A percentile compares a stretch with the other conserved stretches of the same genome.
Conservation (phyloP, 2,329 filamentous ascomycete genomes). For the Chaetomiaceae sp. region DNA sequence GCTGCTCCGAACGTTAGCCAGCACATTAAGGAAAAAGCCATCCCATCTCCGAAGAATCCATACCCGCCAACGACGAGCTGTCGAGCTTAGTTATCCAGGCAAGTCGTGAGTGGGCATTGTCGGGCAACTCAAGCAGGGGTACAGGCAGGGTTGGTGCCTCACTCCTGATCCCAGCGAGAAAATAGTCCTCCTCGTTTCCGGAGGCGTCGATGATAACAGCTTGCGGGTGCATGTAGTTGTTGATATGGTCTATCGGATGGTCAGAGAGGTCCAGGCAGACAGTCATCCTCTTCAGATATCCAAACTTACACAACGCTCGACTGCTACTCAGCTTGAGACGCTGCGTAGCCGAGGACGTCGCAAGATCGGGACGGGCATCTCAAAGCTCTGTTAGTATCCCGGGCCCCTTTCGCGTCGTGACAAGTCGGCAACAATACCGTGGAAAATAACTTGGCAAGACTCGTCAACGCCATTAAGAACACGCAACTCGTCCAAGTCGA, state of each 20-base stretch:
- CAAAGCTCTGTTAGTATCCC: too few relatives aligned
- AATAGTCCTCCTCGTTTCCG: conserved; percentile 59
- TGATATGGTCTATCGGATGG: conserved; percentile 52
- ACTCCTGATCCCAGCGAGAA: conserved; percentile 53
- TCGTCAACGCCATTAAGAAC: conserved; percentile 73
- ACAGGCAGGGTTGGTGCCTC: conserved; percentile 46
- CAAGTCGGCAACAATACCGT: conserved; percentile 40
- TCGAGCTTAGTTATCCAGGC: conserved; percentile 77
- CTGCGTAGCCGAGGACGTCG: conserved; percentile 60
- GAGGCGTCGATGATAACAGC: conserved; percentile 67
- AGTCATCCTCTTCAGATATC: too few relatives aligned
- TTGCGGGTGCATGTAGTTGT: conserved; percentile 69
- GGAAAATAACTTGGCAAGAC: conserved; percentile 58
- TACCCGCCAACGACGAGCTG: conserved; percentile 61
- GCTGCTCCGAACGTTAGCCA: conserved; percentile 37
- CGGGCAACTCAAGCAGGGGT: conserved; percentile 71
- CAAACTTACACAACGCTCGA: conserved; percentile 58
- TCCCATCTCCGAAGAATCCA: conserved; percentile 15
- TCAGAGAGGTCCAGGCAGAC: too few relatives aligned
- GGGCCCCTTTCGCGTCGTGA: too few relatives aligned
- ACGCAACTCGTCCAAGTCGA: conserved; percentile 63
- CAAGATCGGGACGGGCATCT: conserved; percentile 74
- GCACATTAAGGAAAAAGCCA: neutral
- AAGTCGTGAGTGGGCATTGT: conserved; percentile 54
- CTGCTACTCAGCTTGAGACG: conserved; percentile 61